Base-by-base conservation (phyloP, 148 eudicot genomes). In the Nepenthes gracilis region DNA sequence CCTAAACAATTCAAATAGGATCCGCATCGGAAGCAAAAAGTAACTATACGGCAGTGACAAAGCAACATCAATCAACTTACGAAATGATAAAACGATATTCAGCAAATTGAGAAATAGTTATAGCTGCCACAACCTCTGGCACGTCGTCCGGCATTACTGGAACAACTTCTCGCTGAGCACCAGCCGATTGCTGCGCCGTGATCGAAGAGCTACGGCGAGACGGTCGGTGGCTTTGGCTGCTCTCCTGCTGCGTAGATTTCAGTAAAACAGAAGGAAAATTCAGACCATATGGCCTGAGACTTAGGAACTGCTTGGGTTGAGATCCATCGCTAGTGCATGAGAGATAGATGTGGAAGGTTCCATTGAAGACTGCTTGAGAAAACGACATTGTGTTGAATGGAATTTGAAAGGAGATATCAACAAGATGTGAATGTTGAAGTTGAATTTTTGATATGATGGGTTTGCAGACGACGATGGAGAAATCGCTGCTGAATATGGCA, bases 101-200 rank as follows among this genome's bases (percentile, higher is more conserved):
- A 55, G 2, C 33, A 36, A 55, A 58, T 38, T 15, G 15, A 38
- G 50, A 14, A 55, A 48, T 11, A 55, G 1, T 1, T 33, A 57
- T 51, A 64, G 33, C 50, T 9, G 11, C n/a, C 54, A 50, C 15
- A 12, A 85, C 90, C 83, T 67, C 72, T 2, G 80, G 70, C 14
- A 60, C 64, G 47, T 84, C 96, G 33, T 82, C 90, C 8, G 88
- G 96, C 55, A 88, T 50, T 32, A 85, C 83, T 1, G 91, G 96
- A 23, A 87, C 54, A 50, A 85, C 73, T 57, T 78, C 65, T 2
- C 64, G 62, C 63, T 78, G 80, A 60, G 71, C 72, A 2, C 72
- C 57, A 2, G 77, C 67, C 56, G 77, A 77, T 61, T 68, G 67
- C 52, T 11, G 57, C n/a, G 72, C 83, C 60, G 43, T 55, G 75